Evolutionary conservation across 2,329 filamentous ascomycete species (phyloP).

Genomic region (Nothopassalora personata): DNA sequence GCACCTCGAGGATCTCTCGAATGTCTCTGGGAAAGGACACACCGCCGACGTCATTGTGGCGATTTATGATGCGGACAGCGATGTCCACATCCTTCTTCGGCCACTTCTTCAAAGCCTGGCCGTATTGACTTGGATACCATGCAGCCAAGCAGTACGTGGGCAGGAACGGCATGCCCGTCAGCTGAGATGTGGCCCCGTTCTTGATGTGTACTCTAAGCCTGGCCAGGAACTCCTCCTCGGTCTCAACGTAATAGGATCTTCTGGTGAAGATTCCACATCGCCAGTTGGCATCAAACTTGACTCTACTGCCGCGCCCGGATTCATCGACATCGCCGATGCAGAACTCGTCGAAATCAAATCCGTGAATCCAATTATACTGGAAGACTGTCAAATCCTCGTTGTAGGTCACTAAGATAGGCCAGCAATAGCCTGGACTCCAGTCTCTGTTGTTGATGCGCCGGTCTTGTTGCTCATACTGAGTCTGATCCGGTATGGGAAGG

Average conservation of each 20-base stretch:
- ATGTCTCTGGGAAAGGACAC: constrained; percentile 7
- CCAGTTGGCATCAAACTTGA: background rate
- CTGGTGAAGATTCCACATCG: background rate
- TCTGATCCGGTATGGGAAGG: background rate
- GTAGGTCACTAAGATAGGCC: constrained; percentile 3
- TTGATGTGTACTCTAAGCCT: background rate
- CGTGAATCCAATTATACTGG: constrained; percentile 2
- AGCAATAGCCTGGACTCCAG: constrained; percentile 2
- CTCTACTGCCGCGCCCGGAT: background rate
- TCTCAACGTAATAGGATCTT: background rate
- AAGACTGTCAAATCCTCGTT: background rate
- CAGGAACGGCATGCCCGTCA: constrained; percentile 9
- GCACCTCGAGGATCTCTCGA: background rate
- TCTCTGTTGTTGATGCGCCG: background rate
- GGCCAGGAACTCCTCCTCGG: background rate
- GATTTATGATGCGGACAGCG: constrained; percentile 7
- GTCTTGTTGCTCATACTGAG: background rate
- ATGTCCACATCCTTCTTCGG: constrained; percentile 9
- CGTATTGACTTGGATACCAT: background rate
- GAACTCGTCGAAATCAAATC: constrained; percentile 10
- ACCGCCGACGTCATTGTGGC: background rate
- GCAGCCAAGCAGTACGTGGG: constrained; percentile 8
- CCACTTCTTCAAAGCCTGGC: constrained; percentile 1
- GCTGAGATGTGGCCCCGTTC: background rate
- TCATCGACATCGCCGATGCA: constrained; percentile 9